These are phyloP conservation scores for Monosporascus ibericus DNA, from an alignment of 2,329 filamentous ascomycete genomes.

Conservation along the genomic window DNA sequence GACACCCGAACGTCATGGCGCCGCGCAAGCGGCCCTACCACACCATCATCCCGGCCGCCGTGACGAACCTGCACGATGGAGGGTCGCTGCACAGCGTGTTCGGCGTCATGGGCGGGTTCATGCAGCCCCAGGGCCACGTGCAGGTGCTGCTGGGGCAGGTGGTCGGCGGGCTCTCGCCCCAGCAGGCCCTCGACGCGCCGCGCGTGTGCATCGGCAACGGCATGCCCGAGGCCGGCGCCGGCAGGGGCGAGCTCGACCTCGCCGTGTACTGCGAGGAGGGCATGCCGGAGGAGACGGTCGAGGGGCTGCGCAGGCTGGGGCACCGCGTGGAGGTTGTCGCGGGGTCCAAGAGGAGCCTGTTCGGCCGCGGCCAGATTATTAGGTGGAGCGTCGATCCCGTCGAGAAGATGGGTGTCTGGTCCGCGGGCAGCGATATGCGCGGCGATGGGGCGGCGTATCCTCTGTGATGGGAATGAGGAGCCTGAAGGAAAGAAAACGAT, in stretches of 20 bases:
- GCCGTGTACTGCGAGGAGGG: constrained; percentile 79
- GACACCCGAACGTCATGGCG: constrained; percentile 74
- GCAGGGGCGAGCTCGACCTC: constrained; percentile 34
- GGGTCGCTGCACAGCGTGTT: constrained; percentile 72
- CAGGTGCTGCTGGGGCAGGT: constrained; percentile 89
- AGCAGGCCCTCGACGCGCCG: constrained; percentile 85
- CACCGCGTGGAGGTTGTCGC: constrained; percentile 65
- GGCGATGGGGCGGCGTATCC: constrained; percentile 72
- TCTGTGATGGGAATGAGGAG: constrained; percentile 20
- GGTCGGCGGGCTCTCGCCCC: constrained; percentile 73
- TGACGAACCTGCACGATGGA: constrained; percentile 70
- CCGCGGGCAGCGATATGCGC: constrained; percentile 79
- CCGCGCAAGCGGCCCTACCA: constrained; percentile 90
- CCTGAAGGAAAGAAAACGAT: not conserved
- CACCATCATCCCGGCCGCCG: constrained; percentile 91
- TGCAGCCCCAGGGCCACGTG: constrained; percentile 95
- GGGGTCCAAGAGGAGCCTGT: constrained; percentile 61
- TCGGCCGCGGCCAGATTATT: constrained; percentile 85
- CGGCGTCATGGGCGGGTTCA: constrained; percentile 97
- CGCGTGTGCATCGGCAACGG: constrained; percentile 81
- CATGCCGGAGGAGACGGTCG: constrained; percentile 60
- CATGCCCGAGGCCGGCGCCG: constrained; percentile 50
- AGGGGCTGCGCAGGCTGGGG: constrained; percentile 62
- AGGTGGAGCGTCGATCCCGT: constrained; percentile 63
- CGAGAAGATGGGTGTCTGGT: constrained; percentile 71